Base-by-base conservation (phyloP, 495 filamentous ascomycete species). In the Chaetomium fimeti region DNA sequence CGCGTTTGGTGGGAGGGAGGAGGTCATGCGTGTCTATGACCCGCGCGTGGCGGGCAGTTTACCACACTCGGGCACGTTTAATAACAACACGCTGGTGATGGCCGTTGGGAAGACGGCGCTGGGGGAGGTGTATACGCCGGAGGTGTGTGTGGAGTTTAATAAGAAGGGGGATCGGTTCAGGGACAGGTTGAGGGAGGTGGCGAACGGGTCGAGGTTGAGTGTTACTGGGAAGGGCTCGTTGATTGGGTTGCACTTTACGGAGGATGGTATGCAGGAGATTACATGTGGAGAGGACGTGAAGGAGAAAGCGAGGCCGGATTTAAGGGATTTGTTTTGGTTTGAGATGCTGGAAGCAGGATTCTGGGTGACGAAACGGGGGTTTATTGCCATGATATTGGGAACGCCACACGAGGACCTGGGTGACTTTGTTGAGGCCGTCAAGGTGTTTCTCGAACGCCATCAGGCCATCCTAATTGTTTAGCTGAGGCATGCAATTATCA, bases 81-180 rank as follows among this genome's bases (percentile, higher is more conserved):
- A 90, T 59, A 90, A 89, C 66, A 89, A 89, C 65, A 79, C 81
- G 2, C 68, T 89, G 15, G 79, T 80, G 1, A 87, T 88, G 83
- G 75, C 73, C 29, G 83, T 79, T 7, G 87, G 84, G 6, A 76
- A 74, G 60, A 73, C 72, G 8, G 85, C 76, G 4, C 66, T 85
- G 13, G 60, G 65, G 11, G 53, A 76, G 38, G 69, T 84, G 1
- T 82, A 77, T 63, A 80, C 77, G 28, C 71, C 78, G 0, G 75
- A 76, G n/a, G 72, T 72, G 8, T 66, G 71, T 20, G 59, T 66
- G 24, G 68, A 61, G 40, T 73, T 83, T 18, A 83, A 79, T 55
- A 65, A 42, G 9, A 64, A 66, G 16, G 81, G 81, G 0, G 76
- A 81, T 22, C 12, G 15, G 47, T 66, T 81, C 0, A 62, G 75